phyloP scores from a whole-genome alignment of 371 early-diverging fungal species.

The Umbelopsis sp. region DNA sequence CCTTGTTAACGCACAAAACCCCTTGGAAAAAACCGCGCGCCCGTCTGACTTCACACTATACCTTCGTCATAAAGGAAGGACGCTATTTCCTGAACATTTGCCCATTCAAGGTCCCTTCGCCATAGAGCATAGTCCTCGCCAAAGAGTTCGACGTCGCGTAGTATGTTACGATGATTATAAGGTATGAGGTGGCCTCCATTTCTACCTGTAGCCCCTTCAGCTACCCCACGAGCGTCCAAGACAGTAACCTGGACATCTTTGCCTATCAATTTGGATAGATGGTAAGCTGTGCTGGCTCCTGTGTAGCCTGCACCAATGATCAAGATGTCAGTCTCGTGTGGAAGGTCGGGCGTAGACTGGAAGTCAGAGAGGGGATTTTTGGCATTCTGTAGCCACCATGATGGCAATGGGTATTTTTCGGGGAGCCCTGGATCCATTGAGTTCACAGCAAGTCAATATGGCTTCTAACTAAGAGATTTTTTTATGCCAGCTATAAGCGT shows the following conservation, averaged over 20 bases:
- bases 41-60: not conserved
- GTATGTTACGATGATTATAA: slow-evolving; percentile 9
- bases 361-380: not conserved
- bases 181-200: slow-evolving; percentile 11
- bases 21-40: not conserved
- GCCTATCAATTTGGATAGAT: not conserved
- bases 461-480: not conserved
- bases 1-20: not conserved
- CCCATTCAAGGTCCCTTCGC: slow-evolving; percentile 12
- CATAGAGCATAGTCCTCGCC: slow-evolving; percentile 8
- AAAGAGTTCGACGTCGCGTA: slow-evolving; percentile 1
- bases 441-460: not conserved
- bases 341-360: not conserved
- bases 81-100: not conserved
- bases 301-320: slow-evolving; percentile 12
- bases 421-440: slow-evolving; percentile 13
- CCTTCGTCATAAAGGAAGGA: not conserved
- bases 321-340: not conserved
- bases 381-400: slow-evolving; percentile 7
- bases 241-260: not conserved
- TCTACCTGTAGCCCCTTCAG: slow-evolving; percentile 5
- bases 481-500: not conserved
- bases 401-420: slow-evolving; percentile 6
- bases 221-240: slow-evolving; percentile 2
- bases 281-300: slow-evolving; percentile 6